phyloP scores from a whole-genome alignment of 257 asterid species.

The Pogostemon cablin region DNA sequence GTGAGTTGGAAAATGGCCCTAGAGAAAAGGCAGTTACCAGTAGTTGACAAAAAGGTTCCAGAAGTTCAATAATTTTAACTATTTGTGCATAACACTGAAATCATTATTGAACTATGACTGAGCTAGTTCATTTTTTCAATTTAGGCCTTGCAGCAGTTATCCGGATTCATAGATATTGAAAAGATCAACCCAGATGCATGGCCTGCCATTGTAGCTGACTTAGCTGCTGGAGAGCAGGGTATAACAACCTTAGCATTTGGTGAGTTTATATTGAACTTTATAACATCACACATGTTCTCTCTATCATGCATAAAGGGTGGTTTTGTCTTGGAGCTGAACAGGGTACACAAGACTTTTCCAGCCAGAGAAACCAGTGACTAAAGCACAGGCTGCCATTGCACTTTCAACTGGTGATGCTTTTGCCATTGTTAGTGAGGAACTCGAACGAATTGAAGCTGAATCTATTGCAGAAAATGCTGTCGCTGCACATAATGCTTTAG shows the following conservation, averaged over 20 bases:
- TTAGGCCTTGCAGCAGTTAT: constrained; percentile 76
- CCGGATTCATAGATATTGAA: constrained; percentile 92
- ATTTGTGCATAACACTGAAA: constrained; percentile 16
- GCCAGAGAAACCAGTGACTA: constrained; percentile 96
- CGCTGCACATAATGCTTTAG: constrained; percentile 86
- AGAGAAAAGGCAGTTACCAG: constrained; percentile 87
- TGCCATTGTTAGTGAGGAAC: constrained; percentile 83
- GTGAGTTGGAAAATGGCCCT: constrained; percentile 98
- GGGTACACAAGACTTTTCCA: constrained; percentile 98
- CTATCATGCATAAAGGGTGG: constrained; percentile 18
- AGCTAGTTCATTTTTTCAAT: constrained; percentile 31
- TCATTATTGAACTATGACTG: constrained; percentile 27
- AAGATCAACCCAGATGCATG: constrained; percentile 96
- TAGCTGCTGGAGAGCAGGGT: constrained; percentile 88
- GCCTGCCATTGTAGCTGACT: constrained; percentile 95
- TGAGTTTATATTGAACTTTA: constrained; percentile 42
- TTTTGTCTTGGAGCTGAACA: constrained; percentile 34
- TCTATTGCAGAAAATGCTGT: constrained; percentile 97
- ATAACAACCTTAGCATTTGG: constrained; percentile 88
- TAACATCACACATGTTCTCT: constrained; percentile 21
- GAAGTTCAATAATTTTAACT: constrained; percentile 31
- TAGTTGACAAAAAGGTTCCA: constrained; percentile 77
- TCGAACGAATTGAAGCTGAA: constrained; percentile 96
- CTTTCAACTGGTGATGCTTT: constrained; percentile 90
- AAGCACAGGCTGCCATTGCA: constrained; percentile 96